These are phyloP conservation scores for Podaxis sp. DNA, from an alignment of 768 basidiomycete species.

Conservation along the genomic window DNA sequence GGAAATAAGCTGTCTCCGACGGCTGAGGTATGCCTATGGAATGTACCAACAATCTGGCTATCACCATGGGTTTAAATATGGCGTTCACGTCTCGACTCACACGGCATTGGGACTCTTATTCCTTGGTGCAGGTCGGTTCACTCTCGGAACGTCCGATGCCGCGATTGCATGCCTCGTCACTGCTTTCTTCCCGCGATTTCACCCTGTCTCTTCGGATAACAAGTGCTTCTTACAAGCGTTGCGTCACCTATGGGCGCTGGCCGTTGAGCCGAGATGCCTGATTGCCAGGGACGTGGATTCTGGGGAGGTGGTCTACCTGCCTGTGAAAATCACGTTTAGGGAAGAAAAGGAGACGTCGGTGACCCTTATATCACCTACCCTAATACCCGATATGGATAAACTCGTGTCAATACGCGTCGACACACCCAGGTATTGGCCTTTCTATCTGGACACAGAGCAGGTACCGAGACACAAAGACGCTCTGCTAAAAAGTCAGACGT, in stretches of 20 bases:
- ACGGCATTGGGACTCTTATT: conserved; percentile 90
- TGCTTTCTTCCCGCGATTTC: conserved; percentile 91
- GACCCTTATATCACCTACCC: conserved; percentile 86
- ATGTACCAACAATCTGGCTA: conserved; percentile 68
- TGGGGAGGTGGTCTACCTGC: conserved; percentile 87
- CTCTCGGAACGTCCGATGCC: conserved; percentile 87
- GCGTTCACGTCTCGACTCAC: conserved; percentile 87
- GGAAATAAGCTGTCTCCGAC: conserved; percentile 84
- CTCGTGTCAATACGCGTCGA: conserved; percentile 84
- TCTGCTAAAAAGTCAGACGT: conserved; percentile 74
- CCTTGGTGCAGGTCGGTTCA: conserved; percentile 90
- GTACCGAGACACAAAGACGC: conserved; percentile 66
- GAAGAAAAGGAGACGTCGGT: conserved; percentile 65
- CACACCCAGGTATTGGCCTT: conserved; percentile 95
- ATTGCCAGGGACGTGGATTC: conserved; percentile 92
- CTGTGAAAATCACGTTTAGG: conserved; percentile 80
- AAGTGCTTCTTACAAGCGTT: conserved; percentile 89
- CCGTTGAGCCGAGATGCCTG: conserved; percentile 91
- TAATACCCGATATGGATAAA: conserved; percentile 86
- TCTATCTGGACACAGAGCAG: conserved; percentile 75
- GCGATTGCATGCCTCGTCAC: conserved; percentile 88
- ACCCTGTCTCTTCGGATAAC: conserved; percentile 80
- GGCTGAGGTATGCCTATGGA: conserved; percentile 88
- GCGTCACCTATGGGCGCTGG: conserved; percentile 94
- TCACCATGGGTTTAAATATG: conserved; percentile 75